phyloP scores from a whole-genome alignment of 495 filamentous ascomycete species.

The Ramalina intermedia region DNA sequence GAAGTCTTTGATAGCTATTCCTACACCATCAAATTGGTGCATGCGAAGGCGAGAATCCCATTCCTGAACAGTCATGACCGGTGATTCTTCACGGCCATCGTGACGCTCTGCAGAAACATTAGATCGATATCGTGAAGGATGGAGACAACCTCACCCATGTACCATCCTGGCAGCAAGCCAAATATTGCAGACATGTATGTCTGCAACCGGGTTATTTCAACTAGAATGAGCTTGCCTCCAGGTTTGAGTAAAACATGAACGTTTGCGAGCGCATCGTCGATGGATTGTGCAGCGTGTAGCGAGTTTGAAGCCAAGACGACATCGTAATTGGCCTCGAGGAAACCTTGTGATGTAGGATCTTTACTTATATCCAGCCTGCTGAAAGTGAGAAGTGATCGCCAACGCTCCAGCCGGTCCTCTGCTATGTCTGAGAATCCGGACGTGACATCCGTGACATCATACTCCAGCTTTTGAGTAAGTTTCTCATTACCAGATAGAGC shows the following conservation, averaged over 20 bases:
- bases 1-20: background rate
- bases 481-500: background rate
- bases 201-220: background rate
- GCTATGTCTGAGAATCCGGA: slow-evolving; percentile 32
- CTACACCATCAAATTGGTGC: background rate
- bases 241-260: slow-evolving; percentile 10
- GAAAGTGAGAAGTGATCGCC: slow-evolving; percentile 7
- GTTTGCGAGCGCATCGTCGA: slow-evolving; percentile 5
- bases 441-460: slow-evolving; percentile 38
- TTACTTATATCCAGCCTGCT: background rate
- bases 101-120: background rate
- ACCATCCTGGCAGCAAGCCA: slow-evolving; percentile 17
- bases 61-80: background rate
- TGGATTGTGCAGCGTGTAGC: slow-evolving; percentile 17
- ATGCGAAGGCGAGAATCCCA: slow-evolving; percentile 7
- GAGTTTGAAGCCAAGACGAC: slow-evolving; percentile 12
- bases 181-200: slow-evolving; percentile 4
- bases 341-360: slow-evolving; percentile 11
- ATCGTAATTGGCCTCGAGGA: slow-evolving; percentile 8
- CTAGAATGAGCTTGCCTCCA: slow-evolving; percentile 8
- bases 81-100: background rate
- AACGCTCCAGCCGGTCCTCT: slow-evolving; percentile 13
- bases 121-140: background rate
- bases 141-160: slow-evolving; percentile 5
- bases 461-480: slow-evolving; percentile 7